phyloP scores from a whole-genome alignment of 169 alveolate genomes.

The Plasmodium gaboni region DNA sequence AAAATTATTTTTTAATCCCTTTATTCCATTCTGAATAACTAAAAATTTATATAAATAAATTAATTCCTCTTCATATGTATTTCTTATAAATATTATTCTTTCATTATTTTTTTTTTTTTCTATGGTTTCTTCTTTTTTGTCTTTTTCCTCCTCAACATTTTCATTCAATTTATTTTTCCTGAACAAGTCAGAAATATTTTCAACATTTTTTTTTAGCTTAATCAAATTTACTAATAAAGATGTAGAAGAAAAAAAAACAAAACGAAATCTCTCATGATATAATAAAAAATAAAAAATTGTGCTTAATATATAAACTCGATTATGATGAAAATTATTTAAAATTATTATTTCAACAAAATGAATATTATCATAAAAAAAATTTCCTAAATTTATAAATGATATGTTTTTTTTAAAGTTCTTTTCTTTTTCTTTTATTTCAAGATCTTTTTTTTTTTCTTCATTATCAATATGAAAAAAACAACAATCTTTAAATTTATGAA shows the following conservation, averaged over 20 bases:
- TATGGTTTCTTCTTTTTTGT: slow-evolving; percentile 1
- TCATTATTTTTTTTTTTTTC: slow-evolving; percentile 5
- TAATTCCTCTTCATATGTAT: slow-evolving; percentile 19
- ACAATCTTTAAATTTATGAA: slow-evolving; percentile 8
- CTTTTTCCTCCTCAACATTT: background rate
- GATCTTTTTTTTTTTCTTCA: background rate
- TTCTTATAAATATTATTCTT: background rate
- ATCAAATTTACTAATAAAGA: slow-evolving; percentile 32
- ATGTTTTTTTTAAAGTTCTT: slow-evolving; percentile 7
- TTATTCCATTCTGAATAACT: background rate
- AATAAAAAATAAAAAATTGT: slow-evolving; percentile 44
- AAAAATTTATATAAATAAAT: slow-evolving; percentile 34
- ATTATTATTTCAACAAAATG: slow-evolving; percentile 29
- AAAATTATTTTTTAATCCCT: background rate
- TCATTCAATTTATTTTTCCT: slow-evolving; percentile 25
- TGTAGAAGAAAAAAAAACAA: slow-evolving; percentile 2
- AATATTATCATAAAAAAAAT: slow-evolving; percentile 38
- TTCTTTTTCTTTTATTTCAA: background rate
- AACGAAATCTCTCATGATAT: slow-evolving; percentile 43
- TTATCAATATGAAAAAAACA: background rate
- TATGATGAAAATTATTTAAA: slow-evolving; percentile 34
- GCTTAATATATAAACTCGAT: slow-evolving; percentile 42
- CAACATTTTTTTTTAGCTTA: slow-evolving; percentile 40
- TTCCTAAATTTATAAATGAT: slow-evolving; percentile 23
- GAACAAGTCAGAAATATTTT: slow-evolving; percentile 21